Evolutionary conservation across 2,329 filamentous ascomycete species (phyloP).

Genomic region (Trichoderma sp.): DNA sequence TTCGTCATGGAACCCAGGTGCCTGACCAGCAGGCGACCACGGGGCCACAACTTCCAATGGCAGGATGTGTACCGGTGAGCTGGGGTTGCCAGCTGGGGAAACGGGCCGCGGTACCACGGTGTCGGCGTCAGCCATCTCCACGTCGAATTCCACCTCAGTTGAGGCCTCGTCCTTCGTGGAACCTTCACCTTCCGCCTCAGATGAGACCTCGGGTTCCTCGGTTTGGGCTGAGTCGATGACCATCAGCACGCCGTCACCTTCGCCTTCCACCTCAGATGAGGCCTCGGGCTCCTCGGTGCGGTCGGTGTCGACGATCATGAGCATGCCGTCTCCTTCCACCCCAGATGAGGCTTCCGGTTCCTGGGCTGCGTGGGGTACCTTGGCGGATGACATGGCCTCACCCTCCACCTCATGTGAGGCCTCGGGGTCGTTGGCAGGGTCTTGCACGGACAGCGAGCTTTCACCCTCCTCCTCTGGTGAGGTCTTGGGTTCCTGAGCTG

Average conservation of each 20-base stretch:
- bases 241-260: neutral
- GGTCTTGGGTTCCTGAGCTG: conserved; percentile 18
- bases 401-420: conserved; percentile 20
- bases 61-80: conserved; percentile 12
- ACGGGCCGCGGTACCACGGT: conserved; percentile 11
- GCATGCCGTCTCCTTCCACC: conserved; percentile 21
- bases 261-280: conserved; percentile 22
- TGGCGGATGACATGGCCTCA: conserved; percentile 9
- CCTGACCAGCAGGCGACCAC: conserved; percentile 19
- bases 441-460: conserved; percentile 10
- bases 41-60: conserved; percentile 25
- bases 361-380: conserved; percentile 22
- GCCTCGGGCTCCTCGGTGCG: conserved; percentile 17
- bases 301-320: neutral
- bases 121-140: conserved; percentile 19
- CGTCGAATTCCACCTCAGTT: conserved; percentile 18
- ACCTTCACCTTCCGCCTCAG: conserved; percentile 22
- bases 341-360: conserved; percentile 17
- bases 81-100: neutral
- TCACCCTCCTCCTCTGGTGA: conserved; percentile 15
- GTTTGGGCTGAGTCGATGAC: conserved; percentile 10
- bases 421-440: conserved; percentile 19
- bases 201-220: conserved; percentile 20
- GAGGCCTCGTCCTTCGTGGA: conserved; percentile 9
- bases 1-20: conserved; percentile 7